Conservation (phyloP, 257 asterid genomes). For the Euphrasia confusa region DNA sequence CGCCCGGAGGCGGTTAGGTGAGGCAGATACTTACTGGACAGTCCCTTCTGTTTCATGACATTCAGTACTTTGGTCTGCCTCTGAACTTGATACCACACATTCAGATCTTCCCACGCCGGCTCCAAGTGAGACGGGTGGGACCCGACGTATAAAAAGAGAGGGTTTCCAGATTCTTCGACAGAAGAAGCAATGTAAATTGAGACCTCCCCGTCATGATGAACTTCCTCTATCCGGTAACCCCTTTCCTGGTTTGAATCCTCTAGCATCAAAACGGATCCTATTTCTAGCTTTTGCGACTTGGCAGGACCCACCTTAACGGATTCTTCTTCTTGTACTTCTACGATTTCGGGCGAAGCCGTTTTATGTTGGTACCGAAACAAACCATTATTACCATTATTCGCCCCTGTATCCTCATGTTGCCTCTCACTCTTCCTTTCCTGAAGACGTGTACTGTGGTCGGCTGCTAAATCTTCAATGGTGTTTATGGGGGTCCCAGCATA, state of each 20-base stretch:
- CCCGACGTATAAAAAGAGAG: slow-evolving; percentile 67
- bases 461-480: slow-evolving; percentile 90
- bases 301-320: slow-evolving; percentile 45
- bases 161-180: slow-evolving; percentile 52
- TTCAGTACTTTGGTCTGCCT: slow-evolving; percentile 89
- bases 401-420: slow-evolving; percentile 57
- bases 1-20: slow-evolving; percentile 73
- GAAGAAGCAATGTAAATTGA: slow-evolving; percentile 55
- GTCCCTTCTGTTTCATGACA: slow-evolving; percentile 77
- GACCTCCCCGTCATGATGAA: slow-evolving; percentile 66
- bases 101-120: slow-evolving; percentile 98
- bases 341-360: slow-evolving; percentile 82
- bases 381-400: slow-evolving; percentile 47
- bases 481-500: slow-evolving; percentile 72
- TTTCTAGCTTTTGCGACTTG: slow-evolving; percentile 60
- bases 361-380: slow-evolving; percentile 66
- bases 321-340: slow-evolving; percentile 86
- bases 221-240: slow-evolving; percentile 59
- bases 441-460: slow-evolving; percentile 87
- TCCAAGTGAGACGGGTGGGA: slow-evolving; percentile 91
- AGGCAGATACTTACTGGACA: slow-evolving; percentile 79
- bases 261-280: slow-evolving; percentile 60
- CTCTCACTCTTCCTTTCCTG: slow-evolving; percentile 82
- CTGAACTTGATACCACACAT: slow-evolving; percentile 93
- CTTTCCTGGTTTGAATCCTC: slow-evolving; percentile 70